Percentiles rank a stretch among this genome's conserved stretches.
These are phyloP conservation scores for Pseudogymnoascus sp. DNA, from an alignment of 2,329 filamentous ascomycete species.

Conservation along the genomic window DNA sequence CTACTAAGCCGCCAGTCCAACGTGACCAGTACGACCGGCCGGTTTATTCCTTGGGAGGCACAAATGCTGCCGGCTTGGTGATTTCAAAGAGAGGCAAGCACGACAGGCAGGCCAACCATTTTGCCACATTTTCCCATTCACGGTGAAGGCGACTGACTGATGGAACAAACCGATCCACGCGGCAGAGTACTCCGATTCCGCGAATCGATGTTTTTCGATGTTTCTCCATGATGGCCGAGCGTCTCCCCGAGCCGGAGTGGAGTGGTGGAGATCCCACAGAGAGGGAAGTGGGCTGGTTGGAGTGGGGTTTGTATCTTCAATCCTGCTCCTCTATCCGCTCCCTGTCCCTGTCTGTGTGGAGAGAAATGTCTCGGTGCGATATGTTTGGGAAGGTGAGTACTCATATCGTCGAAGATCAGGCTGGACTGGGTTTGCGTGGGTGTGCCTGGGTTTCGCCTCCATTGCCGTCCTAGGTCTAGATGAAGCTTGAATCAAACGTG, in stretches of 20 bases:
- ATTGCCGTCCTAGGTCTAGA: neutral
- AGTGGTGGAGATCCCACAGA: neutral
- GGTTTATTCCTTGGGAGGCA: neutral
- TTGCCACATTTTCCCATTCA: neutral
- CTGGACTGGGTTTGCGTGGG: neutral
- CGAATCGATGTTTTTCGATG: neutral
- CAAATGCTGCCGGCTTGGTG: neutral
- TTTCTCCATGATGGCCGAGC: constrained; percentile 1
- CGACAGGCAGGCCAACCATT: neutral
- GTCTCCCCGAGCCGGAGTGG: neutral
- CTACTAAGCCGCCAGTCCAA: neutral
- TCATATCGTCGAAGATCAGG: neutral
- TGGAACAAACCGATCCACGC: neutral
- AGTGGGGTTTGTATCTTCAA: neutral
- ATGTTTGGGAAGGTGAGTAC: neutral
- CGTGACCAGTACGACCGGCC: neutral
- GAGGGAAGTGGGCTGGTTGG: neutral
- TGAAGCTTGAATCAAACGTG: constrained; percentile 7
- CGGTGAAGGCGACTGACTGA: neutral
- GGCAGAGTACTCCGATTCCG: neutral
- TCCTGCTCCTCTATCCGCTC: neutral
- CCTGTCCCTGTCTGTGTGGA: neutral
- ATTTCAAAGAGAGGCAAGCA: neutral
- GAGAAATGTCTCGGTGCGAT: constrained; percentile 4
- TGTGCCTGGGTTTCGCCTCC: neutral